Conservation (phyloP, 345 rosid species). For the Reutealis trisperma region DNA sequence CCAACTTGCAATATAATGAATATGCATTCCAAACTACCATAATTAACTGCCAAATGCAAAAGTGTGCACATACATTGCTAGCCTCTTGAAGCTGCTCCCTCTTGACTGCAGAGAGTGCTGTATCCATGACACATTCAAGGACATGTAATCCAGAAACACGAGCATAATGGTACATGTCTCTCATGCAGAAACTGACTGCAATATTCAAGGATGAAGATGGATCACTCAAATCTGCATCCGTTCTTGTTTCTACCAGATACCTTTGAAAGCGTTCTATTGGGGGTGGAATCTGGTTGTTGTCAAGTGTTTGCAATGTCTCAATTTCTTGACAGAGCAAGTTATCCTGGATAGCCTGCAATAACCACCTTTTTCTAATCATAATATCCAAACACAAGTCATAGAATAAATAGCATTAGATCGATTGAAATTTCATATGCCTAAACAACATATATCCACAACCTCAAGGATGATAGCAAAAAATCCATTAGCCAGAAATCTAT, state of each 20-base stretch:
- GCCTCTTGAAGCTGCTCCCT: conserved; percentile 80
- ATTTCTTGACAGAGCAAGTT: conserved; percentile 62
- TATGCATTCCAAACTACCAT: conserved; percentile 3
- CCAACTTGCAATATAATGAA: conserved; percentile 1
- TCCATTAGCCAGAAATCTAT: not conserved
- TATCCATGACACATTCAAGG: conserved; percentile 77
- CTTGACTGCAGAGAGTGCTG: conserved; percentile 66
- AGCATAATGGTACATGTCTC: conserved; percentile 87
- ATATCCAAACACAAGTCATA: not conserved
- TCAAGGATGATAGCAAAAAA: not conserved
- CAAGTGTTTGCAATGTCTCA: conserved; percentile 50
- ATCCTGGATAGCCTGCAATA: conserved; percentile 74
- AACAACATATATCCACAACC: not conserved
- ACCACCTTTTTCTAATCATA: conserved; percentile 8
- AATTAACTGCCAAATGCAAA: conserved; percentile 21
- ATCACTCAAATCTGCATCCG: conserved; percentile 41
- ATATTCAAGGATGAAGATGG: conserved; percentile 40
- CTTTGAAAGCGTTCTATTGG: conserved; percentile 66
- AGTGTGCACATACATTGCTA: conserved; percentile 64
- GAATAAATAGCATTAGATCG: not conserved
- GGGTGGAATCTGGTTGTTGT: conserved; percentile 53
- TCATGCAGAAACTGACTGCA: conserved; percentile 59
- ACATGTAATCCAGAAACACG: conserved; percentile 84
- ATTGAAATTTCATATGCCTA: not conserved
- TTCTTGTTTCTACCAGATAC: conserved; percentile 47